Evolutionary conservation across 2,329 filamentous ascomycete species (phyloP).

Genomic region (Pseudonectria foliicola): DNA sequence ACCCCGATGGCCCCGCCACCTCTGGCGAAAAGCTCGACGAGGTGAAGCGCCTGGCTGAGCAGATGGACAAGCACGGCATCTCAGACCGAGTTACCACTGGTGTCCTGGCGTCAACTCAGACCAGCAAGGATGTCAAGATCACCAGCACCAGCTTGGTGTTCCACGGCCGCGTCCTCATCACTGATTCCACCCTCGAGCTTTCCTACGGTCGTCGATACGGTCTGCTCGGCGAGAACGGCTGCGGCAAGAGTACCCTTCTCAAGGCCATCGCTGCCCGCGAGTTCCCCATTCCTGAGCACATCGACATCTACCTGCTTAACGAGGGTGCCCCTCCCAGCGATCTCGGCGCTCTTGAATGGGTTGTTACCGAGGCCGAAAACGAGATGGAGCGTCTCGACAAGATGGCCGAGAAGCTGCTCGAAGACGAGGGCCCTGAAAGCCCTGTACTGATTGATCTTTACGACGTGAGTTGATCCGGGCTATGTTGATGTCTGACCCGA

Average conservation of each 20-base stretch:
- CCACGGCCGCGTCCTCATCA: constrained; percentile 94
- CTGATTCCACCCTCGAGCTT: constrained; percentile 87
- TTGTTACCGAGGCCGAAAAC: constrained; percentile 86
- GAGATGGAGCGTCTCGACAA: constrained; percentile 88
- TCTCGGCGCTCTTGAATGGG: constrained; percentile 91
- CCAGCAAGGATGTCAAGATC: constrained; percentile 95
- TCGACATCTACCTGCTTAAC: constrained; percentile 98
- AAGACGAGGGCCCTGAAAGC: constrained; percentile 86
- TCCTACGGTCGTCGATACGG: constrained; percentile 91
- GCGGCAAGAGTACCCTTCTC: constrained; percentile 95
- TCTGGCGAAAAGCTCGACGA: constrained; percentile 66
- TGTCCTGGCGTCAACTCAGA: constrained; percentile 77
- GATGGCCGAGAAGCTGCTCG: constrained; percentile 81
- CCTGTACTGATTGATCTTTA: constrained; percentile 90
- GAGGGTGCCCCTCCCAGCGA: constrained; percentile 89
- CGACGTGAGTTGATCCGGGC: constrained; percentile 58
- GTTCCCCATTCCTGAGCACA: constrained; percentile 89
- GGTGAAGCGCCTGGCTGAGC: constrained; percentile 79
- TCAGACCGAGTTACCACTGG: constrained; percentile 98
- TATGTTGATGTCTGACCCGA: background rate
- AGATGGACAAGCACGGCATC: constrained; percentile 93
- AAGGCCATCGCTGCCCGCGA: constrained; percentile 92
- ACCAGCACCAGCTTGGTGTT: constrained; percentile 90
- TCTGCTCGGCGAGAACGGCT: constrained; percentile 96
- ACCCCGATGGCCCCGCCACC: constrained; percentile 59